Base-by-base conservation (phyloP, 208 protist genomes). In the Angomonas desouzai region DNA sequence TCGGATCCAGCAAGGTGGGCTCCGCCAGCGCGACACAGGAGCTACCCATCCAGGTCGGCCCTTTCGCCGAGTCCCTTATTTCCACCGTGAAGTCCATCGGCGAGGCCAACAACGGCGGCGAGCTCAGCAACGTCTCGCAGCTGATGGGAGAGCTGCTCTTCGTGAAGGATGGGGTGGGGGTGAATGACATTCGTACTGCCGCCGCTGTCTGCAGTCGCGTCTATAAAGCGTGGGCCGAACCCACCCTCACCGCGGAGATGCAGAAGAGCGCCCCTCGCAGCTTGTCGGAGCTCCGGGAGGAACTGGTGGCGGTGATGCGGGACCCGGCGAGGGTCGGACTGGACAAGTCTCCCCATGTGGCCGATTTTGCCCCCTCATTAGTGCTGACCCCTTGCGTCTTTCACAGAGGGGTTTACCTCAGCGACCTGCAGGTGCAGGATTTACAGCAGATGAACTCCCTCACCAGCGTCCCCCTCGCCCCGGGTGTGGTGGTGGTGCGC, bases 81-180 rank as follows among this genome's bases (percentile, higher is more conserved):
- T 48, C 67, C 23, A 20, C 62, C 3, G 55, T 94, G 27, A 58
- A 64, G 10, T 48, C 18, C 2, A 40, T 72, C 20, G 51, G 78
- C 30, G 66, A 74, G 16, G 40, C 55, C 0, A 79, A 76, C 30
- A 62, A 20, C n/a, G 34, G 18, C 13, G 55, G 55, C 10, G 28
- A 64, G 23, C 72, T 80, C 18, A 59, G 85, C 20, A 80, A 92
- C 27, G 85, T 81, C 16, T 82, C 86, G 18, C 78, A 81, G 23
- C 48, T 79, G 7, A 45, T 95, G 13, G 89, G 89, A 7, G 79
- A 89, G 66, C 76, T 95, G 7, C 76, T 95, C 16, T 95, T 93
- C 36, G 68, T 80, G 27, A 95, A 95, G 69, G 89, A 95, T 64
- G 85, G 71, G 16, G 74, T 66, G 0, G 86, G 86, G 48, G 70